These are phyloP conservation scores for Xerocomus tenax DNA, from an alignment of 1,284 basidiomycete genomes.

Conservation along the genomic window DNA sequence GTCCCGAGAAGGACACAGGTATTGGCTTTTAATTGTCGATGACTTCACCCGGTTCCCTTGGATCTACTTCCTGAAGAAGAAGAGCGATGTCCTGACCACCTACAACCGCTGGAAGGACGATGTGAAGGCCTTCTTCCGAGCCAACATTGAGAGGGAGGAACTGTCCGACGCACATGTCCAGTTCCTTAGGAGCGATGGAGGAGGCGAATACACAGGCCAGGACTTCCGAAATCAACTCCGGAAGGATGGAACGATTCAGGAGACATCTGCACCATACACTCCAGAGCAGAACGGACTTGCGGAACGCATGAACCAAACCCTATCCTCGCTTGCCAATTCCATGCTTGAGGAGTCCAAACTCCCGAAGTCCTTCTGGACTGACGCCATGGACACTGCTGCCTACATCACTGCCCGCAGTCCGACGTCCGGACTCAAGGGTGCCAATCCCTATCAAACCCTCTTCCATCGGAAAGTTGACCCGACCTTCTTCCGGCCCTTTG, in stretches of 20 bases:
- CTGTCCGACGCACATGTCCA: not conserved
- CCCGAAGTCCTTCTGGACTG: conserved; percentile 22
- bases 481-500: not conserved
- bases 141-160: not conserved
- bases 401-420: conserved; percentile 6
- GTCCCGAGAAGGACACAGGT: conserved; percentile 18
- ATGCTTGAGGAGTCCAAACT: conserved; percentile 24
- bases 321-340: conserved; percentile 17
- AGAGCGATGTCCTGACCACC: conserved; percentile 18
- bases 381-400: conserved; percentile 14
- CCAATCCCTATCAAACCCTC: not conserved
- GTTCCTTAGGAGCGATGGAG: not conserved
- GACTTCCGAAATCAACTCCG: not conserved
- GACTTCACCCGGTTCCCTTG: conserved; percentile 21
- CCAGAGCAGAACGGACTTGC: conserved; percentile 9
- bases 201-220: not conserved
- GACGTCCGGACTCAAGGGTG: not conserved
- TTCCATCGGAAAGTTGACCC: not conserved
- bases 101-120: not conserved
- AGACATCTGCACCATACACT: not conserved
- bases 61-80: conserved; percentile 23
- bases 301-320: conserved; percentile 26
- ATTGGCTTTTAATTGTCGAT: conserved; percentile 31
- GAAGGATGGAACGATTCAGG: not conserved
- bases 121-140: not conserved